These are phyloP conservation scores for Suhomyces guaymorum DNA, from an alignment of 1,139 yeast genomes.

Conservation along the genomic window DNA sequence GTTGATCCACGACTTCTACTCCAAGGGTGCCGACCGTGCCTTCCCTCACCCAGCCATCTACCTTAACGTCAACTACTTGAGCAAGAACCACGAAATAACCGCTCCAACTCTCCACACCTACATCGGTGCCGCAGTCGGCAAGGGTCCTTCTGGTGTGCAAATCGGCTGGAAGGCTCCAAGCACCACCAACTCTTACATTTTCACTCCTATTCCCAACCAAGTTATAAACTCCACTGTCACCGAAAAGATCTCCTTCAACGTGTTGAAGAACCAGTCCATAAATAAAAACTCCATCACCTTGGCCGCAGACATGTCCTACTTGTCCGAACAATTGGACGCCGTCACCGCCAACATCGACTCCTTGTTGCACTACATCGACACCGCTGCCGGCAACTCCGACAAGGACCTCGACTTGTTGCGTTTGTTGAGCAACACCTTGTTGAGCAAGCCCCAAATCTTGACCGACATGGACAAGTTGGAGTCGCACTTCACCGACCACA, in stretches of 20 bases:
- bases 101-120: conserved; percentile 60
- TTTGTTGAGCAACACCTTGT: conserved; percentile 62
- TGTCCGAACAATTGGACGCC: conserved; percentile 56
- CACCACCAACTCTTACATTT: conserved; percentile 57
- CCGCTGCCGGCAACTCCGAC: conserved; percentile 45
- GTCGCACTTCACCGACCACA: conserved; percentile 66
- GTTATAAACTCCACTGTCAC: conserved; percentile 57
- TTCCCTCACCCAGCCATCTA: conserved; percentile 79
- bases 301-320: conserved; percentile 34
- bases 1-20: conserved; percentile 82
- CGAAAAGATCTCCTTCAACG: conserved; percentile 60
- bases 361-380: conserved; percentile 51
- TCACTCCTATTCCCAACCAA: conserved; percentile 75
- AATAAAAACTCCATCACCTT: conserved; percentile 22
- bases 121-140: conserved; percentile 76
- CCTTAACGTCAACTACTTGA: conserved; percentile 54
- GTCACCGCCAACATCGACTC: conserved; percentile 55
- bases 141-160: conserved; percentile 41
- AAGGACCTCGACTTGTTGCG: conserved; percentile 61
- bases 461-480: conserved; percentile 59
- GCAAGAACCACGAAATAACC: conserved; percentile 35
- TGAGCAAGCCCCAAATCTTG: conserved; percentile 58
- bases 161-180: conserved; percentile 48
- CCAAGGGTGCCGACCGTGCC: conserved; percentile 68
- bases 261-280: conserved; percentile 26